Percentiles rank a stretch among this genome's conserved stretches.
phyloP scores from a whole-genome alignment of 108 stramenopile genomes.

The Nannochloropsis salina region DNA sequence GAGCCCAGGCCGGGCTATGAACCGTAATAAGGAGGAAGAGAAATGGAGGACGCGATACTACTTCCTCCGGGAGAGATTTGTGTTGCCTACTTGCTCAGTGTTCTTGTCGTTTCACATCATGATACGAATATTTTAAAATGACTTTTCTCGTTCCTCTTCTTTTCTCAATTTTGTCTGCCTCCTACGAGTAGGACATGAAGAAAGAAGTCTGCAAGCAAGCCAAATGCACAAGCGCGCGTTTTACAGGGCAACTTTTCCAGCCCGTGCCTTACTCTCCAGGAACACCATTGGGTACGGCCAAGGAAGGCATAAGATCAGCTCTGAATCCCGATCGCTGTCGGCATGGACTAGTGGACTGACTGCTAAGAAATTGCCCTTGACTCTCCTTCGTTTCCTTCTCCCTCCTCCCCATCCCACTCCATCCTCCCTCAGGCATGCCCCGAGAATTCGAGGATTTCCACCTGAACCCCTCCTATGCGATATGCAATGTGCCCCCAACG shows the following conservation, averaged over 20 bases:
- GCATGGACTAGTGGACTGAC: not conserved
- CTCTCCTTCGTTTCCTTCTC: not conserved
- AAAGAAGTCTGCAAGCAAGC: constrained; percentile 49
- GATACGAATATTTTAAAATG: too few species aligned
- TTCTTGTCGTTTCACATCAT: too few species aligned
- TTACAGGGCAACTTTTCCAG: constrained; percentile 42
- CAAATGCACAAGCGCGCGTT: constrained; percentile 32
- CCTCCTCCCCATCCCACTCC: not conserved
- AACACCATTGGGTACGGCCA: constrained; percentile 44
- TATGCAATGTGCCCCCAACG: constrained; percentile 42
- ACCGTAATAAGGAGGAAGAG: too few species aligned
- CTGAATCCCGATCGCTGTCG: too few species aligned
- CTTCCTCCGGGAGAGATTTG: too few species aligned
- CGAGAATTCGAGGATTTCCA: not conserved
- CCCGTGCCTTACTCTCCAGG: constrained; percentile 46
- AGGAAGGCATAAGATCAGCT: not conserved
- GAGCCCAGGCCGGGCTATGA: too few species aligned
- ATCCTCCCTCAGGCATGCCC: not conserved
- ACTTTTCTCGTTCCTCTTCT: constrained; percentile 45
- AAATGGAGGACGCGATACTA: too few species aligned
- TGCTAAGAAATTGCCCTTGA: not conserved
- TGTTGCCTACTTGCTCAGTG: too few species aligned
- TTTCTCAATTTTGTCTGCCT: constrained; percentile 35
- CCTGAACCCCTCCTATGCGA: constrained; percentile 24
- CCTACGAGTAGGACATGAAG: constrained; percentile 35